A percentile compares a stretch with the other conserved stretches of the same genome.
Conservation (phyloP, 2,329 filamentous ascomycete species). For the Blastomyces silverae region DNA sequence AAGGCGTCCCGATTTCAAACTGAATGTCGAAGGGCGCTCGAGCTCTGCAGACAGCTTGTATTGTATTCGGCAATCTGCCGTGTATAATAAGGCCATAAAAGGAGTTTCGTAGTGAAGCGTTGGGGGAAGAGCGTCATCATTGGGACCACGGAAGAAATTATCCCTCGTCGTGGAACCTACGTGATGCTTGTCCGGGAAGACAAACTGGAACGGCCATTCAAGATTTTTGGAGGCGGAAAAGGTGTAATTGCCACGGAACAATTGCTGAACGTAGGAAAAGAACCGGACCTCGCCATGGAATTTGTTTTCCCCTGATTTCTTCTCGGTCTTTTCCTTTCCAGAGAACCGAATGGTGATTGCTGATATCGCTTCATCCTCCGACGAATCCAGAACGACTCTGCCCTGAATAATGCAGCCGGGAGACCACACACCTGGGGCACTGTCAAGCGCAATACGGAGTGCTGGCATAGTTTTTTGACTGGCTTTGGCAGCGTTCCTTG, state of each 20-base stretch:
- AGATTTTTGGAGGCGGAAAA: neutral
- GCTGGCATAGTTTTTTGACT: neutral
- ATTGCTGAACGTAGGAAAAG: neutral
- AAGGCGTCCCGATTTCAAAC: neutral
- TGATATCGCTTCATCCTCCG: neutral
- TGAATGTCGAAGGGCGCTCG: neutral
- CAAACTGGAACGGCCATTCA: conserved; percentile 10
- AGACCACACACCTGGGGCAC: neutral
- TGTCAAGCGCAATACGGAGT: conserved; percentile 5
- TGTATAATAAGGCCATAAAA: too few species aligned
- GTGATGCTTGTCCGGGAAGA: conserved; percentile 7
- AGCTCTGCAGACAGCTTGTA: conserved; percentile 7
- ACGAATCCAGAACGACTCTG: neutral
- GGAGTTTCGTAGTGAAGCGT: neutral
- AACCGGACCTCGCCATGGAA: neutral
- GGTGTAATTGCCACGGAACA: conserved; percentile 3
- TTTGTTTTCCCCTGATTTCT: neutral
- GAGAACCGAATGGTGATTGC: conserved; percentile 1
- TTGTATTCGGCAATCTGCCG: neutral
- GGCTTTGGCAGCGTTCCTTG: neutral
- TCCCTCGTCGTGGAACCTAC: too few species aligned
- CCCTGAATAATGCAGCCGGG: conserved; percentile 9
- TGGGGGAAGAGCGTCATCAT: neutral
- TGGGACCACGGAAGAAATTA: neutral
- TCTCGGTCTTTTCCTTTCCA: neutral